Percentiles rank a stretch among this genome's conserved stretches.
Conservation (phyloP, 306 rosid species). For the Sindora glabra region DNA sequence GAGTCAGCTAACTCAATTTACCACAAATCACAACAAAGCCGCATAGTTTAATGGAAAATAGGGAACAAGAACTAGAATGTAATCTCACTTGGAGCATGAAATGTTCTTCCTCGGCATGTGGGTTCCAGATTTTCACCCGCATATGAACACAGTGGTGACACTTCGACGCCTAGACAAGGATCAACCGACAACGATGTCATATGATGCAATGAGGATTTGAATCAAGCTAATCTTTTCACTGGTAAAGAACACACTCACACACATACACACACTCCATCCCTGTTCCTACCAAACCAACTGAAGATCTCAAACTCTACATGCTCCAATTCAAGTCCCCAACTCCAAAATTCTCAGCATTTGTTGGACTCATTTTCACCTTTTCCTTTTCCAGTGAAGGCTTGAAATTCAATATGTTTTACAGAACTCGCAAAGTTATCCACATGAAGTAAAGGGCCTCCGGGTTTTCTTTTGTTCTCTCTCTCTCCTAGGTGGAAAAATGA, state of each 20-base stretch:
- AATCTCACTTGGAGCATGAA: conserved; percentile 97
- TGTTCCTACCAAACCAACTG: no score
- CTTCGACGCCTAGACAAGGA: conserved; percentile 77
- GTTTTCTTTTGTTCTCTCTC: background rate
- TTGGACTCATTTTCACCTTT: no score
- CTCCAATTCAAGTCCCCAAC: no score
- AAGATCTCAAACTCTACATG: no score
- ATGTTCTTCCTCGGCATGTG: conserved; percentile 93
- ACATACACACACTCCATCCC: no score
- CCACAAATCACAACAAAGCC: conserved; percentile 24
- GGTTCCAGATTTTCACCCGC: conserved; percentile 94
- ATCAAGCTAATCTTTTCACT: no score
- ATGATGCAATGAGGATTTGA: background rate
- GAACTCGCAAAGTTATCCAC: no score
- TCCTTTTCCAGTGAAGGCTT: no score
- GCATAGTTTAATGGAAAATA: conserved; percentile 3
- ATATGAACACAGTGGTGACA: conserved; percentile 90
- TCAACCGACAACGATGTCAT: conserved; percentile 1
- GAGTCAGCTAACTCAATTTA: conserved; percentile 16
- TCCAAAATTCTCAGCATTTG: no score
- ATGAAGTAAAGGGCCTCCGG: background rate
- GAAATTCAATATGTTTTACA: no score
- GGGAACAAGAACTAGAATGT: conserved; percentile 44
- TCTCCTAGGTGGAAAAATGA: background rate
- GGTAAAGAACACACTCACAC: no score